These are phyloP conservation scores for Jasminum sambac DNA, from an alignment of 257 asterid genomes.

Conservation along the genomic window DNA sequence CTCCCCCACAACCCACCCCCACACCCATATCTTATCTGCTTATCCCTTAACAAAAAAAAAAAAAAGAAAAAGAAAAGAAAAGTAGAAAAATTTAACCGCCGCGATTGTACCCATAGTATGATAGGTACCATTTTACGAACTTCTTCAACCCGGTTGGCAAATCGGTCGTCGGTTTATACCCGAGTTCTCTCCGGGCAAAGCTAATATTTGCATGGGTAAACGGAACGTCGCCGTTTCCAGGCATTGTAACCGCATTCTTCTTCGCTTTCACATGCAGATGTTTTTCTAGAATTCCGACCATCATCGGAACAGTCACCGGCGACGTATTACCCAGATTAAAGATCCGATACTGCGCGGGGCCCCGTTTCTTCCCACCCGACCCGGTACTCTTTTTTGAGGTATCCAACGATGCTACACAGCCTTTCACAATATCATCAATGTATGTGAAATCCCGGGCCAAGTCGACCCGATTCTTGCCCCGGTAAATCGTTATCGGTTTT, in stretches of 20 bases:
- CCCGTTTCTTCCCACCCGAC: constrained; percentile 56
- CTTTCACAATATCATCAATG: constrained; percentile 53
- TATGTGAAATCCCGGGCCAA: constrained; percentile 54
- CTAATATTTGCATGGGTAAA: constrained; percentile 56
- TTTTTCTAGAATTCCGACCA: constrained; percentile 51
- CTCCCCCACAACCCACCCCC: not conserved
- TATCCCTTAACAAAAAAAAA: not conserved
- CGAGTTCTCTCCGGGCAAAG: constrained; percentile 41
- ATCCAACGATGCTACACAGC: constrained; percentile 46
- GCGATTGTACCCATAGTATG: constrained; percentile 46
- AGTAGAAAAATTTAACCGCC: constrained; percentile 28
- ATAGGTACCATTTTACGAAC: constrained; percentile 53
- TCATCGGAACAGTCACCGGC: constrained; percentile 58
- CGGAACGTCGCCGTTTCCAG: constrained; percentile 68
- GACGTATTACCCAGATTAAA: constrained; percentile 54
- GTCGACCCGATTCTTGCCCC: constrained; percentile 45
- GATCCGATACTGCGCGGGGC: constrained; percentile 49
- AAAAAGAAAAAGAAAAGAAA: constrained; percentile 9
- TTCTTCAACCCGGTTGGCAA: constrained; percentile 55
- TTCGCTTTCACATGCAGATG: constrained; percentile 48
- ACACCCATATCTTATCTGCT: no score
- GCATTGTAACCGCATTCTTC: constrained; percentile 45
- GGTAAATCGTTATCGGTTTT: constrained; percentile 42
- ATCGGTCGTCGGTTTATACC: constrained; percentile 53
- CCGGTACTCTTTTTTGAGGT: constrained; percentile 57